Evolutionary conservation across 257 asterid genomes (phyloP), one percentile per base, ranked within the genome.

Genomic region (Mitragyna speciosa): DNA sequence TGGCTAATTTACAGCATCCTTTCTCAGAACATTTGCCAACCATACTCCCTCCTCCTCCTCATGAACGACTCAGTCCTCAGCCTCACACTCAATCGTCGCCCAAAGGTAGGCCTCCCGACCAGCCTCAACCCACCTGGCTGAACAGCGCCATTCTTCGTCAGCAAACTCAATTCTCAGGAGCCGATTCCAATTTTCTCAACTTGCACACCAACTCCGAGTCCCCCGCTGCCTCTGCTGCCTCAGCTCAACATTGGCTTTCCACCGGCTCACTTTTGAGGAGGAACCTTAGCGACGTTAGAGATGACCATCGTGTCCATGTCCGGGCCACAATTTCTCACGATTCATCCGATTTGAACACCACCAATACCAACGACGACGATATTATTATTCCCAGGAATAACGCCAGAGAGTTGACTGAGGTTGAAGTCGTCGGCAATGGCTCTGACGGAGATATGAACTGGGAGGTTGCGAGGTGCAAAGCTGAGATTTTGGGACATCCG

Each of bases 391-490:
- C 39, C 39, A 36, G 39, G 39, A 36, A 36, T 2, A 36, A 36
- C 39, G 39, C 39, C 39, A 36, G 39, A 36, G 39, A 36, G 3
- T 36, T 36, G 39, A 36, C 39, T 36, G 39, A 36, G 39, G 39
- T 36, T 36, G 39, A 36, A 36, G 39, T 36, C 39, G 39, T 36
- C 39, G 39, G 39, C 39, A 36, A 36, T 36, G 39, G 39, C 39
- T 36, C 39, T 36, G 39, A 36, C 39, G 39, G 4, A 36, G 39
- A 2, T 36, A 36, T 36, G 39, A 36, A 36, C 4, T 95, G 99
- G 99, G 97, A 90, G 88, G 87, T 91, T 45, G 98, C 88, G 41
- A 95, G 79, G 89, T 91, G 94, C 82, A 95, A 95, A 84, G 97
- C 93, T 36, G 98, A 95, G 83, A 89, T 95, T 24, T 78, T 95